Evolutionary conservation across 73 alveolate species (phyloP).

Genomic region (Vitrella brassicaformis): DNA sequence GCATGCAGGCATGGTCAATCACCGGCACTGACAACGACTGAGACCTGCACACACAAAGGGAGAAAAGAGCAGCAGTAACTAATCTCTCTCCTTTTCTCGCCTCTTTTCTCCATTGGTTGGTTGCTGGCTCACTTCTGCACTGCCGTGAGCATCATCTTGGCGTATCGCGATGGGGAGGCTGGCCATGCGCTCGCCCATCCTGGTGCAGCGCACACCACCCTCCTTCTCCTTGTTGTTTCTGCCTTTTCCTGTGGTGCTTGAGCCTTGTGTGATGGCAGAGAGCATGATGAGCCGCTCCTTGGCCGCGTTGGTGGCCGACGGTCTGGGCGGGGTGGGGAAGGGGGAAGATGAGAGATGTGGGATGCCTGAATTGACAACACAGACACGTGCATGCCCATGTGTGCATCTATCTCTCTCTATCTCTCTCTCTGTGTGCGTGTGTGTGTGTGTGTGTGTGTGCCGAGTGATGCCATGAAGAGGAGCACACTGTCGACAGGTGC

Average conservation of each 20-base stretch:
- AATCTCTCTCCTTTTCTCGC: neutral
- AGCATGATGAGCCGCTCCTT: neutral
- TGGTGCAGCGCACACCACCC: neutral
- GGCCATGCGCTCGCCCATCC: neutral
- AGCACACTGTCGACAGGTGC: constrained; percentile 62
- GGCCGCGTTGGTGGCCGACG: neutral
- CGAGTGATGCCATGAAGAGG: constrained; percentile 4
- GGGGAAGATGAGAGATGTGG: neutral
- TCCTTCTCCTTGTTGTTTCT: neutral
- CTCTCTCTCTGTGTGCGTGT: no score
- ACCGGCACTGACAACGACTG: no score
- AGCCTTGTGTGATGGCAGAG: neutral
- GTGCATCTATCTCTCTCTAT: no score
- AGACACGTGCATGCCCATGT: no score
- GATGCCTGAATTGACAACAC: no score
- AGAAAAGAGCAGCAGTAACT: no score
- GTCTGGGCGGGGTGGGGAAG: neutral
- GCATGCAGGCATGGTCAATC: neutral
- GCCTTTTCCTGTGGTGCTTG: no score
- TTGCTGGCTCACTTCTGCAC: neutral
- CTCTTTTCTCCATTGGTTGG: neutral
- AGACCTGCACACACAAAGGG: no score
- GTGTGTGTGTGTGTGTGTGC: neutral
- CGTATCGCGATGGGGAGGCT: neutral
- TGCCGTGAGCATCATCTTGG: neutral